These are phyloP conservation scores for Cyberlindnera lachancei DNA, from an alignment of 805 yeast genomes.

Conservation along the genomic window DNA sequence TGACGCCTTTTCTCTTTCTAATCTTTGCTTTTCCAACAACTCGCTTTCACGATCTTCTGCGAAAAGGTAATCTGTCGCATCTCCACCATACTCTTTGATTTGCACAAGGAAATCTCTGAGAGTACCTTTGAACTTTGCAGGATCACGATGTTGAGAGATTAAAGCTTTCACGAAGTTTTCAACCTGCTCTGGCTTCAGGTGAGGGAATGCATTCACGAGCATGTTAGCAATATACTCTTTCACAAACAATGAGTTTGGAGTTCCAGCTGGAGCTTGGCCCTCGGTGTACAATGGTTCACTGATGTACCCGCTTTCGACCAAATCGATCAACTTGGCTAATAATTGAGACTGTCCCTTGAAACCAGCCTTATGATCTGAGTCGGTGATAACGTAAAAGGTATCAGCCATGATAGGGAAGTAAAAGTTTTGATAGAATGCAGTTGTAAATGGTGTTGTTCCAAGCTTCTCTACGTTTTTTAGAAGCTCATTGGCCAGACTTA, in stretches of 20 bases:
- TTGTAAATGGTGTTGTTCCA: slow-evolving; percentile 62
- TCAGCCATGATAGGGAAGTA: slow-evolving; percentile 87
- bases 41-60: slow-evolving; percentile 89
- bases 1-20: slow-evolving; percentile 74
- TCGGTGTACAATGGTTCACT: slow-evolving; percentile 69
- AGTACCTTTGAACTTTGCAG: slow-evolving; percentile 68
- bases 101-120: slow-evolving; percentile 94
- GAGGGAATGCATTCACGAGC: slow-evolving; percentile 86
- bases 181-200: slow-evolving; percentile 77
- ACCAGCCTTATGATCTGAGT: slow-evolving; percentile 96
- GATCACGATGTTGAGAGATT: slow-evolving; percentile 65
- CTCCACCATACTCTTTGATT: slow-evolving; percentile 93
- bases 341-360: slow-evolving; percentile 82
- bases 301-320: slow-evolving; percentile 72
- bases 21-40: slow-evolving; percentile 54
- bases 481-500: slow-evolving; percentile 75
- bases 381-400: slow-evolving; percentile 88
- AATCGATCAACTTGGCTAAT: slow-evolving; percentile 72
- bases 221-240: slow-evolving; percentile 76
- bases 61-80: slow-evolving; percentile 86
- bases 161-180: slow-evolving; percentile 74
- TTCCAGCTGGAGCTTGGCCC: slow-evolving; percentile 81
- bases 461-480: slow-evolving; percentile 76
- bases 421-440: slow-evolving; percentile 81
- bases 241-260: slow-evolving; percentile 71